Evolutionary conservation across 768 basidiomycete genomes (phyloP).

Genomic region (Pulveroboletus sp.): DNA sequence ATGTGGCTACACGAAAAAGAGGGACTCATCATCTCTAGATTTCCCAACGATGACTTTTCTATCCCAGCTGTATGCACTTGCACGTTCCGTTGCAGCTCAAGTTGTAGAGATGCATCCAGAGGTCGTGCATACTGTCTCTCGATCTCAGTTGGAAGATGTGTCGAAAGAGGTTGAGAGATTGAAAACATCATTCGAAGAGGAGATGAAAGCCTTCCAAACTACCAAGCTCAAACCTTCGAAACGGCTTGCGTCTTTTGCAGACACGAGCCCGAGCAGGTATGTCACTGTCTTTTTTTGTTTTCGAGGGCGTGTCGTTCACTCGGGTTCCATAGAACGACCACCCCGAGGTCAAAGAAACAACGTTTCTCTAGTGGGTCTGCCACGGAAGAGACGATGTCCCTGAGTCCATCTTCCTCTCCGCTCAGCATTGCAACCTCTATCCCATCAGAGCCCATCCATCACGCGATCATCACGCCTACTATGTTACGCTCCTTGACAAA

Average conservation of each 20-base stretch:
- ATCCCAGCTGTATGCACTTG: constrained; percentile 44
- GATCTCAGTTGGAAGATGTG: constrained; percentile 21
- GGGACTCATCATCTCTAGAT: constrained; percentile 17
- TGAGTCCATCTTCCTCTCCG: constrained; percentile 36
- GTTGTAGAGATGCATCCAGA: constrained; percentile 8
- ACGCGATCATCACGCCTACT: constrained; percentile 48
- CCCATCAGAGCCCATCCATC: constrained; percentile 28
- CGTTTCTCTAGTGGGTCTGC: constrained; percentile 35
- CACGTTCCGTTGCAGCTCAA: constrained; percentile 29
- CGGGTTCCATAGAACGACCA: constrained; percentile 19
- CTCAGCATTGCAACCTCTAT: constrained; percentile 44
- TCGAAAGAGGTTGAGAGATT: constrained; percentile 32
- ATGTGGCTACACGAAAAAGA: background rate
- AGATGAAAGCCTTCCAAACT: constrained; percentile 36
- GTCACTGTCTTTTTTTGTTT: constrained; percentile 7
- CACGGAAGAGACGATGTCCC: constrained; percentile 28
- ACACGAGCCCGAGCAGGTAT: constrained; percentile 39
- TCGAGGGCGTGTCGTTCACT: background rate
- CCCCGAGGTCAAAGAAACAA: constrained; percentile 37
- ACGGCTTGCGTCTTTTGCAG: constrained; percentile 41
- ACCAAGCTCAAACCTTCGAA: constrained; percentile 42
- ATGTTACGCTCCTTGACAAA: constrained; percentile 49
- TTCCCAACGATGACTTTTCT: constrained; percentile 41
- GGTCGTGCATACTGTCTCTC: constrained; percentile 9
- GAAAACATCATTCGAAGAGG: constrained; percentile 33